Base-by-base conservation (phyloP, 2,329 filamentous ascomycete genomes). In the Fusarium scirpi region DNA sequence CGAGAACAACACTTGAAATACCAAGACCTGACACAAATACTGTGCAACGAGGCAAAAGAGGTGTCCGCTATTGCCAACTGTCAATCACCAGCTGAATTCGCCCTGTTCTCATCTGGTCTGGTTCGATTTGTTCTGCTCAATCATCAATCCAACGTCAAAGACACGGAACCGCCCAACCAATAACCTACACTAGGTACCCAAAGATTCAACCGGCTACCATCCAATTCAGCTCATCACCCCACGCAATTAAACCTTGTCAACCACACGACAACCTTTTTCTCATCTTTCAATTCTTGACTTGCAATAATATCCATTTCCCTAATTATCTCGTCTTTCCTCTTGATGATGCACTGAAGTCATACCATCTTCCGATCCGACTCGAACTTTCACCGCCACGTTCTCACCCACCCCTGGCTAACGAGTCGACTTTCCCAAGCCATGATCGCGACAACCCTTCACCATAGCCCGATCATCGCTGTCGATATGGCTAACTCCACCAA, bases 311-410 rank as follows among this genome's bases (percentile, higher is more conserved):
- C 22, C 22, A 32, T 45, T 49, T 8, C 29, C 16, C 27, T 3
- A 20, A 13, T 43, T 29, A 18, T 52, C 18, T 63, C 41, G 8
- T 59, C 41, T 67, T 54, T 52, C 27, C 46, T 58, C 64, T 65
- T 30, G 57, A 74, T 62, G 61, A 74, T 74, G 72, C 67, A 66
- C 68, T 71, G 64, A 74, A 57, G 58, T 62, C 32, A 54, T 29
- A 45, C 22, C 34, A 47, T 38, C 44, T n/a, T 54, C 32, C 30
- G 61, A 65, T 34, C 46, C 47, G 55, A 62, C 44, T 65, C 58
- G 34, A 22, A 48, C 57, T 34, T 62, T 65, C 66, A 67, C 68
- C 69, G 54, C 55, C 63, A 62, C 41, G 52, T 48, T 54, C 29
- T 44, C 38, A 57, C 30, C 56, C 56, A 48, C 41, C 49, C 40